Percentiles rank a stretch among this genome's conserved stretches.
Conservation (phyloP, 257 asterid species). For the Phtheirospermum japonicum region DNA sequence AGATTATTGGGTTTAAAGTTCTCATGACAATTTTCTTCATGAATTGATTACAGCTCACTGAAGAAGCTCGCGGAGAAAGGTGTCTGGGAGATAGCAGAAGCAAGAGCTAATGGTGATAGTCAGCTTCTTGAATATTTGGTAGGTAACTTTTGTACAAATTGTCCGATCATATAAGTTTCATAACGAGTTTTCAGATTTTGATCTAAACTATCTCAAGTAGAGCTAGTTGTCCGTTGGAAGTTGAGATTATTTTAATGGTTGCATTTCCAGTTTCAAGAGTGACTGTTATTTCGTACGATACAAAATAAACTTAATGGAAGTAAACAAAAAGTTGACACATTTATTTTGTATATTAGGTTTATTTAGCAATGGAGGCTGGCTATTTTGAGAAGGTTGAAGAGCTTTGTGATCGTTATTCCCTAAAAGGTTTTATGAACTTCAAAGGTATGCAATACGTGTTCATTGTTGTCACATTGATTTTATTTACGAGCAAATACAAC, state of each 20-base stretch:
- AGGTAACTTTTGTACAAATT: constrained; percentile 34
- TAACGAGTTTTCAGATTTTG: constrained; percentile 14
- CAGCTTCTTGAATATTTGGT: constrained; percentile 86
- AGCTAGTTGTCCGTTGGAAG: background rate
- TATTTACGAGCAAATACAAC: constrained; percentile 8
- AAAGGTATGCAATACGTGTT: constrained; percentile 49
- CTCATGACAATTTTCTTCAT: constrained; percentile 20
- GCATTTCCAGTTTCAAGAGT: constrained; percentile 19
- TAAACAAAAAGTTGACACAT: constrained; percentile 16
- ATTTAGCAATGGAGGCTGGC: constrained; percentile 98
- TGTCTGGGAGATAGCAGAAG: constrained; percentile 93
- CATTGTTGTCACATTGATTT: constrained; percentile 7
- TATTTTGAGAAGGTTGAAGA: constrained; percentile 89
- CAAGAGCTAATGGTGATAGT: constrained; percentile 58
- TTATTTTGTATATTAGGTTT: constrained; percentile 50
- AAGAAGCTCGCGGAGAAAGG: constrained; percentile 96
- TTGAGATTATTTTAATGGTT: constrained; percentile 9
- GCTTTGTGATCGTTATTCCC: constrained; percentile 74
- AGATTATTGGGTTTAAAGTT: constrained; percentile 3
- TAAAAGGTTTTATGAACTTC: constrained; percentile 62
- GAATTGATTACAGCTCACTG: constrained; percentile 54
- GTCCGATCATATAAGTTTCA: background rate
- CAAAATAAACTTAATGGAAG: constrained; percentile 4
- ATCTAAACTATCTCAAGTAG: constrained; percentile 17
- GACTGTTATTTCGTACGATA: constrained; percentile 9